These are phyloP conservation scores for Phytopythium montanum DNA, from an alignment of 352 stramenopile species.

Conservation along the genomic window DNA sequence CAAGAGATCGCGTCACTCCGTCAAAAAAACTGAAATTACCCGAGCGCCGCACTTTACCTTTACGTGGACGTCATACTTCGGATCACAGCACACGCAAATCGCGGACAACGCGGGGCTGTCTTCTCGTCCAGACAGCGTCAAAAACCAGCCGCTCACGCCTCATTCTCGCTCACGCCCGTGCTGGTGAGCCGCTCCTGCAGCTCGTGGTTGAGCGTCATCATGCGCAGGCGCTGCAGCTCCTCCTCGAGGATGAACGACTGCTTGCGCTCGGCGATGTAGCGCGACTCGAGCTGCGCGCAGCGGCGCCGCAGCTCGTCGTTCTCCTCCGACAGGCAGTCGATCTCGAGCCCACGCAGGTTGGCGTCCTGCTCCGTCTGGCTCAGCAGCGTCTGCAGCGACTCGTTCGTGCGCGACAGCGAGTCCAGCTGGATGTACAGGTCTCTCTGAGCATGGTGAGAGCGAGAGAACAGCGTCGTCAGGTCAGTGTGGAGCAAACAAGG, in stretches of 20 bases:
- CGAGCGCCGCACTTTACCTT: slow-evolving; percentile 3
- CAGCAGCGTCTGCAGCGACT: slow-evolving; percentile 61
- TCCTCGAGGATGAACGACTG: slow-evolving; percentile 57
- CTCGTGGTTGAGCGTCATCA: slow-evolving; percentile 40
- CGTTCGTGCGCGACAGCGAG: slow-evolving; percentile 49
- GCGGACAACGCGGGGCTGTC: background rate
- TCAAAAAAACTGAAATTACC: background rate
- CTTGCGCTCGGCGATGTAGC: slow-evolving; percentile 71
- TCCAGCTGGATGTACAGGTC: slow-evolving; percentile 61
- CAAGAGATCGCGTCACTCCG: background rate
- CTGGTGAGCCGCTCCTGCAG: slow-evolving; percentile 25
- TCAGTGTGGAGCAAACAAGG: background rate
- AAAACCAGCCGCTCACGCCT: background rate
- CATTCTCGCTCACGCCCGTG: background rate
- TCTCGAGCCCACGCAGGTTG: slow-evolving; percentile 57
- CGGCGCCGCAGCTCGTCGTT: slow-evolving; percentile 71
- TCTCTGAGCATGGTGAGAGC: slow-evolving; percentile 20
- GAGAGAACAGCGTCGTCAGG: slow-evolving; percentile 5
- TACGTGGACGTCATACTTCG: slow-evolving; percentile 1
- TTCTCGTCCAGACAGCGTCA: background rate
- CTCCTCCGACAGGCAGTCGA: slow-evolving; percentile 72
- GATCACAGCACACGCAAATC: background rate
- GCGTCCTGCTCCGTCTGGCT: slow-evolving; percentile 58
- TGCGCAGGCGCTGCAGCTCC: slow-evolving; percentile 53
- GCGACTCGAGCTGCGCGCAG: slow-evolving; percentile 51